Conservation (phyloP, 2,329 filamentous ascomycete species). For the Colletotrichum trifolii region DNA sequence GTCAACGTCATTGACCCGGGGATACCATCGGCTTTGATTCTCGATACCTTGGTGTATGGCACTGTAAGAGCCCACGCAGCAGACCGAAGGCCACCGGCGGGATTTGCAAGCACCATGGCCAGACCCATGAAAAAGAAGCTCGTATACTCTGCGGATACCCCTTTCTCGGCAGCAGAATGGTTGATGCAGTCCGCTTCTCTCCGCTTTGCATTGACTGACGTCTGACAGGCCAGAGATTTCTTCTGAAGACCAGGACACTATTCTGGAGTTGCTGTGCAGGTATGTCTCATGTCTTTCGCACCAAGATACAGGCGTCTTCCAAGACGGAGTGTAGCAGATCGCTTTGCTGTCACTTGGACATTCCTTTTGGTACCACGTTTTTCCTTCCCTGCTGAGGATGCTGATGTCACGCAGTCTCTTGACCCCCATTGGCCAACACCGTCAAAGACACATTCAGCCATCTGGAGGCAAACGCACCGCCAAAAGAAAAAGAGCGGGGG, state of each 20-base stretch:
- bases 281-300: slow-evolving; percentile 46
- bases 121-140: slow-evolving; percentile 59
- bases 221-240: slow-evolving; percentile 68
- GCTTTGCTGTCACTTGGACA: neutral
- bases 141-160: slow-evolving; percentile 73
- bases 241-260: slow-evolving; percentile 68
- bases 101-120: neutral
- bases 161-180: slow-evolving; percentile 72
- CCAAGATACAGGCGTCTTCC: neutral
- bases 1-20: no score
- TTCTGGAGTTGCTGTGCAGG: slow-evolving; percentile 76
- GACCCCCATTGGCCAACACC: slow-evolving; percentile 71
- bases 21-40: no score
- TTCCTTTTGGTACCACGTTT: neutral
- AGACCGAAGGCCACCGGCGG: no score
- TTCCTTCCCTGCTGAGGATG: neutral
- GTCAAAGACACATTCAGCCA: slow-evolving; percentile 60
- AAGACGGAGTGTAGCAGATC: neutral
- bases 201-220: no score
- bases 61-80: no score
- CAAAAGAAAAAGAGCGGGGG: slow-evolving; percentile 60
- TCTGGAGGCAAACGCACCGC: slow-evolving; percentile 72
- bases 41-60: no score
- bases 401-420: slow-evolving; percentile 61
- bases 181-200: no score